Percentiles rank a stretch among this genome's conserved stretches.
These are phyloP conservation scores for Gardenia jasminoides DNA, from an alignment of 257 asterid species.

Conservation along the genomic window DNA sequence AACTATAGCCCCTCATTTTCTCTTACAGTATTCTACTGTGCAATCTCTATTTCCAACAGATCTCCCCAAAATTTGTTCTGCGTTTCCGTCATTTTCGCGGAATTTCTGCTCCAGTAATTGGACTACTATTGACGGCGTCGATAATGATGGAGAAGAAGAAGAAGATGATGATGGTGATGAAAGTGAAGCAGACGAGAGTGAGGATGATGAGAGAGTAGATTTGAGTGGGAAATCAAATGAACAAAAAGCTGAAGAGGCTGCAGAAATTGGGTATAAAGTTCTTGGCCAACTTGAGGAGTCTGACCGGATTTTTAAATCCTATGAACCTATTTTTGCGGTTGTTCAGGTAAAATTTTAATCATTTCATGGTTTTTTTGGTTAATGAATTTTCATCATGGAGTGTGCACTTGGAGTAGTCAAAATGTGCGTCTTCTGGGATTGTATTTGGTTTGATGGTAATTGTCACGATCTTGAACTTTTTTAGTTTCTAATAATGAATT, in stretches of 20 bases:
- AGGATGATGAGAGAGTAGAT: constrained; percentile 6
- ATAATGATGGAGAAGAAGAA: constrained; percentile 1
- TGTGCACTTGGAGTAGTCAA: neutral
- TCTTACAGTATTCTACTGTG: neutral
- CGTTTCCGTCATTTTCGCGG: constrained; percentile 13
- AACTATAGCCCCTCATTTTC: neutral
- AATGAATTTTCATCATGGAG: neutral
- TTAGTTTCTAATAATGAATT: no score
- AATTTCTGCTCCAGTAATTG: constrained; percentile 18
- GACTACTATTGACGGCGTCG: neutral
- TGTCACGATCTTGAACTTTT: neutral
- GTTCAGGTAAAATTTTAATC: constrained; percentile 53
- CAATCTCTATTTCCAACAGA: neutral
- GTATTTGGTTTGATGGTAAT: neutral
- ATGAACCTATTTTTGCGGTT: constrained; percentile 74
- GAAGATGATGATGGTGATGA: neutral
- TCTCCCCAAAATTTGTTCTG: neutral
- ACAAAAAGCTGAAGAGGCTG: constrained; percentile 29
- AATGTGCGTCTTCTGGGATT: neutral
- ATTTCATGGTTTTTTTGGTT: neutral
- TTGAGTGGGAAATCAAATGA: constrained; percentile 25
- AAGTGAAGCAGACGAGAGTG: constrained; percentile 11
- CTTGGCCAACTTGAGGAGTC: constrained; percentile 61
- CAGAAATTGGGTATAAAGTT: constrained; percentile 77
- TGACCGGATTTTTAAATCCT: constrained; percentile 55